Evolutionary conservation across 257 asterid genomes (phyloP).

Genomic region (Penstemon davidsonii): DNA sequence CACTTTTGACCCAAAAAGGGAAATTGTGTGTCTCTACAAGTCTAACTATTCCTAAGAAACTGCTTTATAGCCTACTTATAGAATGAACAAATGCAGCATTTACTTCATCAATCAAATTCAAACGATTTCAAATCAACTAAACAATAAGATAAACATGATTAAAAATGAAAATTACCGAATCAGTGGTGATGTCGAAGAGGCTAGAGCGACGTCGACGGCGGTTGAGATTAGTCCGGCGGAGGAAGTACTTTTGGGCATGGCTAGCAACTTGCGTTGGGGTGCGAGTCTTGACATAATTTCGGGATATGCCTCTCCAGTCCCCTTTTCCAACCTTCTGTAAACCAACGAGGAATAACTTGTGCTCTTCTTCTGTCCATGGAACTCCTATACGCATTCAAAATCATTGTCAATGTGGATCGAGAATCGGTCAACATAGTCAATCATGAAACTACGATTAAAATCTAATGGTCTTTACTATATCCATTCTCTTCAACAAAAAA

Average conservation of each 20-base stretch:
- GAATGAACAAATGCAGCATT: constrained; percentile 21
- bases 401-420: too few relatives aligned
- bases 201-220: constrained; percentile 92
- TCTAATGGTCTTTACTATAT: too few relatives aligned
- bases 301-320: constrained; percentile 89
- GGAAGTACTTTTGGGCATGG: constrained; percentile 89
- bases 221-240: constrained; percentile 67
- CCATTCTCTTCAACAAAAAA: too few relatives aligned
- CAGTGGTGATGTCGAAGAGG: constrained; percentile 86
- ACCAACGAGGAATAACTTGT: constrained; percentile 78
- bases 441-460: neutral
- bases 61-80: constrained; percentile 14
- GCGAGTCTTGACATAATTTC: constrained; percentile 81
- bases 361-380: constrained; percentile 94
- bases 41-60: constrained; percentile 10
- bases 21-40: constrained; percentile 10
- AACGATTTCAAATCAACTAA: neutral
- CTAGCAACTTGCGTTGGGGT: constrained; percentile 97
- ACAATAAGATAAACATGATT: too few relatives aligned
- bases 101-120: constrained; percentile 17
- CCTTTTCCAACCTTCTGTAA: constrained; percentile 81
- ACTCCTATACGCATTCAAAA: constrained; percentile 46
- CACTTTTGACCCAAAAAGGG: constrained; percentile 10
- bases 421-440: constrained; percentile 6
- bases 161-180: constrained; percentile 49